Percentiles rank a stretch among this genome's conserved stretches.
These are phyloP conservation scores for Alternaria dauci DNA, from an alignment of 2,329 filamentous ascomycete species.

Conservation along the genomic window DNA sequence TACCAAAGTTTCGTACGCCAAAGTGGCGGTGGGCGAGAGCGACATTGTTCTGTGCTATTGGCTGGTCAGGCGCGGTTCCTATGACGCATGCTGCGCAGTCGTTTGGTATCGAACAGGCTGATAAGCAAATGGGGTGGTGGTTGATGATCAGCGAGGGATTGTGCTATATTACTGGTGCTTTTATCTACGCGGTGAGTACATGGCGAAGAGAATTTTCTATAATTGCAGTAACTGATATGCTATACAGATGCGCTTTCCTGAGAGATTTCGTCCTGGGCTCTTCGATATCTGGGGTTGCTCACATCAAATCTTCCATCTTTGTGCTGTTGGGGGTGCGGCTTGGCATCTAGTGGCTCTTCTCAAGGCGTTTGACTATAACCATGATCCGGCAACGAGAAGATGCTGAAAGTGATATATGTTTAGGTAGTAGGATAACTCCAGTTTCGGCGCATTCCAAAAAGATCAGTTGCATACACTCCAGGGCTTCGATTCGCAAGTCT, in stretches of 20 bases:
- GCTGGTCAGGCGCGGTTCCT: slow-evolving; percentile 14
- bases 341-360: slow-evolving; percentile 5
- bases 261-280: slow-evolving; percentile 6
- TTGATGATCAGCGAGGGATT: slow-evolving; percentile 11
- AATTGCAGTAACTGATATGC: background rate
- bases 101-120: slow-evolving; percentile 13
- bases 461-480: background rate
- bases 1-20: slow-evolving; percentile 9
- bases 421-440: too few relatives aligned
- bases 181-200: slow-evolving; percentile 14
- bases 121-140: slow-evolving; percentile 17
- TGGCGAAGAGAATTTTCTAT: accelerated
- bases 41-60: slow-evolving; percentile 14
- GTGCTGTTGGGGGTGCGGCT: slow-evolving; percentile 7
- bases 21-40: slow-evolving; percentile 15
- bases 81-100: slow-evolving; percentile 17
- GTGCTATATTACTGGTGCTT: slow-evolving; percentile 10
- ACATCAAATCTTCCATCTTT: slow-evolving; percentile 14
- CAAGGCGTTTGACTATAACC: slow-evolving; percentile 12
- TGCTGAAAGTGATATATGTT: background rate
- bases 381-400: slow-evolving; percentile 8
- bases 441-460: background rate
- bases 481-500: background rate
- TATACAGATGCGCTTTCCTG: slow-evolving; percentile 1
- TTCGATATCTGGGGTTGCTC: slow-evolving; percentile 15